Conservation (phyloP, 108 stramenopile species). For the Bacterosira constricta region DNA sequence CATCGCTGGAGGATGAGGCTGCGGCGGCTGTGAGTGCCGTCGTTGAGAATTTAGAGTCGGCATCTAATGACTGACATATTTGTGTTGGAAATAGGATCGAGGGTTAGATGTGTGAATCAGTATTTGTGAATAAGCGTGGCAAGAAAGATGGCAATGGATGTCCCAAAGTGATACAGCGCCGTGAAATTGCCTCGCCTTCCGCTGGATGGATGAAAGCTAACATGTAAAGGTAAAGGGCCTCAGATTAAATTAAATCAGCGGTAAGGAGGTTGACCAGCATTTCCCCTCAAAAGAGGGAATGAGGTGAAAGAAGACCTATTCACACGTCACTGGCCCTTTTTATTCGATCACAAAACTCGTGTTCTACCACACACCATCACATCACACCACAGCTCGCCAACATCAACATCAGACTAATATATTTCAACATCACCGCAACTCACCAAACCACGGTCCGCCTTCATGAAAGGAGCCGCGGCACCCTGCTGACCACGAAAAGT, state of each 20-base stretch:
- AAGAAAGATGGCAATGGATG: too few relatives aligned
- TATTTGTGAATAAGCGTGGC: neutral
- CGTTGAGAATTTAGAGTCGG: neutral
- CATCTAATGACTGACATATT: neutral
- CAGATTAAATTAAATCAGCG: too few relatives aligned
- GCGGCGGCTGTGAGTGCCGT: constrained; percentile 16
- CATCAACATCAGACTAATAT: neutral
- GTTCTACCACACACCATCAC: neutral
- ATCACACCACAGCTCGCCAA: neutral
- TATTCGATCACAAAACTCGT: too few relatives aligned
- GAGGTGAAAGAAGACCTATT: too few relatives aligned
- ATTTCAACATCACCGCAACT: neutral
- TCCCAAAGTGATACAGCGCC: too few relatives aligned
- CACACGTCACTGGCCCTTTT: too few relatives aligned
- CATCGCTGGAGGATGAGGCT: constrained; percentile 23
- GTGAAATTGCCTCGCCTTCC: too few relatives aligned
- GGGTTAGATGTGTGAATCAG: neutral
- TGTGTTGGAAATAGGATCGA: neutral
- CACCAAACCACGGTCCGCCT: constrained; percentile 36
- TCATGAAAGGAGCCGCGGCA: constrained; percentile 12
- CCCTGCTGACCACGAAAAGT: constrained; percentile 15
- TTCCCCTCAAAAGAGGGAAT: too few relatives aligned
- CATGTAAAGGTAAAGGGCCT: too few relatives aligned
- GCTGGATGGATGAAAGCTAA: too few relatives aligned
- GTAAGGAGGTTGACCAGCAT: too few relatives aligned